These are phyloP conservation scores for Corymbia maculata DNA, from an alignment of 345 rosid species.

Conservation along the genomic window DNA sequence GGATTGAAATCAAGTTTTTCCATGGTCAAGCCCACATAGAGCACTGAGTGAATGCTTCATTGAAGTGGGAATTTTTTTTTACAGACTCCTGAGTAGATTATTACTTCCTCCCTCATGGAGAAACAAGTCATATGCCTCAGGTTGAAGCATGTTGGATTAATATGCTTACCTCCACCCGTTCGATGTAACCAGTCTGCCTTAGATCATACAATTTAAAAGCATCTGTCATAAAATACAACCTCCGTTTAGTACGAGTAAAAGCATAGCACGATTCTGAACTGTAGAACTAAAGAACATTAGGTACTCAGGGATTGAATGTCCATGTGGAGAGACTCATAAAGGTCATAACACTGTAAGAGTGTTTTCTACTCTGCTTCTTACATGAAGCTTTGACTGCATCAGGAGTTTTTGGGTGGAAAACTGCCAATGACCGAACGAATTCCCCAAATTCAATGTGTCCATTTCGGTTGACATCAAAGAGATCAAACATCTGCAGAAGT, in stretches of 20 bases:
- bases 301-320: neutral
- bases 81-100: neutral
- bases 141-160: neutral
- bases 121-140: neutral
- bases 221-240: neutral
- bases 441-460: constrained; percentile 15
- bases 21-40: neutral
- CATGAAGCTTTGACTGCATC: constrained; percentile 3
- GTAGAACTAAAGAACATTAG: neutral
- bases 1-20: neutral
- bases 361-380: neutral
- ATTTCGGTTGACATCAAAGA: constrained; percentile 11
- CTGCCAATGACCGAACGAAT: constrained; percentile 10
- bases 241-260: neutral
- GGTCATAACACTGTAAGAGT: neutral
- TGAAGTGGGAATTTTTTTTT: neutral
- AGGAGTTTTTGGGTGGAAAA: constrained; percentile 15
- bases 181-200: constrained; percentile 18
- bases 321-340: neutral
- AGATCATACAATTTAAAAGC: constrained; percentile 19
- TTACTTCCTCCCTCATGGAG: neutral
- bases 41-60: neutral
- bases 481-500: constrained; percentile 6
- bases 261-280: neutral
- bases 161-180: constrained; percentile 14